These are phyloP conservation scores for Polytrichum formosum DNA, from an alignment of 225 moss, liverwort and hornwort species.

Conservation along the genomic window DNA sequence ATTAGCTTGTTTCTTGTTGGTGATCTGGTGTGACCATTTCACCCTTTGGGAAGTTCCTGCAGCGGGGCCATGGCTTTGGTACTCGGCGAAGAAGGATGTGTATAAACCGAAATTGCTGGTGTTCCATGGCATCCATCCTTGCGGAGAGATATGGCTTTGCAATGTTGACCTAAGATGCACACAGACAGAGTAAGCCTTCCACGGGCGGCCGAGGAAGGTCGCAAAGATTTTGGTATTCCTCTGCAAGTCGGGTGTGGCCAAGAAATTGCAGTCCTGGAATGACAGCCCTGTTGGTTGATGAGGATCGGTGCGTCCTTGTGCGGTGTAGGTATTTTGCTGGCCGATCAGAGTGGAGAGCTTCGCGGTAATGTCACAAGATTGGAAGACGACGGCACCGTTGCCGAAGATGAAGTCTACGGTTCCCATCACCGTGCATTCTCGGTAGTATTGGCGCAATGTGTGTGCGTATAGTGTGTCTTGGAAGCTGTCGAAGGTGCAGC, in stretches of 20 bases:
- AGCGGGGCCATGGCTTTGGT: constrained; percentile 31
- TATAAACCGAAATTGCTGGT: constrained; percentile 50
- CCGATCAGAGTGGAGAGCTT: constrained; percentile 32
- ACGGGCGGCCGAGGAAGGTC: constrained; percentile 71
- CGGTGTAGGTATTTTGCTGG: constrained; percentile 44
- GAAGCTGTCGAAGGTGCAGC: constrained; percentile 53
- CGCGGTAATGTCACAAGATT: constrained; percentile 43
- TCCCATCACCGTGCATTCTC: constrained; percentile 50
- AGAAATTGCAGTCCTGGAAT: constrained; percentile 74
- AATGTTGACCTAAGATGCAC: constrained; percentile 46
- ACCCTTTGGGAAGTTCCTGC: constrained; percentile 19
- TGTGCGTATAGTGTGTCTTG: constrained; percentile 83
- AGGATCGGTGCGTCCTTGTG: constrained; percentile 59
- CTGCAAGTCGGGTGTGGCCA: constrained; percentile 31
- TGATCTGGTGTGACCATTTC: constrained; percentile 49
- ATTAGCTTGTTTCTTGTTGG: background rate
- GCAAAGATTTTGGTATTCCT: background rate
- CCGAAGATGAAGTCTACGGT: constrained; percentile 86
- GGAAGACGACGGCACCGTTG: constrained; percentile 46
- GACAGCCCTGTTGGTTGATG: constrained; percentile 62
- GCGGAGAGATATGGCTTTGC: constrained; percentile 40
- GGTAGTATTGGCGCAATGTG: constrained; percentile 67
- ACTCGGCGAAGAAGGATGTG: constrained; percentile 71
- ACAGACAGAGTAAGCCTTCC: constrained; percentile 69
- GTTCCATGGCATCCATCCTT: constrained; percentile 77